Evolutionary conservation across 1,284 basidiomycete species (phyloP).

Genomic region (Cutaneotrichosporon sp.): DNA sequence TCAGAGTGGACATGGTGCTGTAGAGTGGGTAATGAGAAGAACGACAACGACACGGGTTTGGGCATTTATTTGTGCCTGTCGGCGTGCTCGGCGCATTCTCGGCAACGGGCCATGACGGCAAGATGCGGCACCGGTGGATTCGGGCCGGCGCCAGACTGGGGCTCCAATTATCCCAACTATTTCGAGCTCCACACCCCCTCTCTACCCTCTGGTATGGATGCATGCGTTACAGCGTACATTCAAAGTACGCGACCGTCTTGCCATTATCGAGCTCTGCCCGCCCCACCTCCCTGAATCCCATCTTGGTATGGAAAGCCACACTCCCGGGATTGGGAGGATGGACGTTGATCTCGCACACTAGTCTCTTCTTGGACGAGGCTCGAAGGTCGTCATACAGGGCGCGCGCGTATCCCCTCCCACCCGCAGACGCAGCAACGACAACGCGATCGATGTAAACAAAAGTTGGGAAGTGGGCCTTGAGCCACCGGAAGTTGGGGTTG

Average conservation of each 20-base stretch:
- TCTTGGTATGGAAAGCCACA: conserved; percentile 14
- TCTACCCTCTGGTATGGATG: too few species aligned
- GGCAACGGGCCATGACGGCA: too few species aligned
- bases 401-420: conserved; percentile 13
- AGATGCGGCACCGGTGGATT: too few species aligned
- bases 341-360: conserved; percentile 23
- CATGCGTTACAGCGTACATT: conserved; percentile 3
- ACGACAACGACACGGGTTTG: background rate
- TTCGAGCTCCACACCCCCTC: too few species aligned
- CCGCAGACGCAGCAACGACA: conserved; percentile 2
- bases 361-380: background rate
- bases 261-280: conserved; percentile 12
- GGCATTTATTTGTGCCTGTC: too few species aligned
- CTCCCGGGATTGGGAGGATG: conserved; percentile 18
- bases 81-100: background rate
- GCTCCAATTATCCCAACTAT: too few species aligned
- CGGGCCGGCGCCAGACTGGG: too few species aligned
- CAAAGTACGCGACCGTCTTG: conserved; percentile 24
- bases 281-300: conserved; percentile 20
- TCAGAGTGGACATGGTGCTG: conserved; percentile 21
- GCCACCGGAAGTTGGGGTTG: conserved; percentile 21
- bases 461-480: conserved; percentile 6
- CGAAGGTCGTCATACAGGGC: conserved; percentile 16
- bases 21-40: background rate
- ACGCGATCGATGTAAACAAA: conserved; percentile 25